These are phyloP conservation scores for Dendrobium officinale DNA, from an alignment of 106 monocot genomes.

Conservation along the genomic window DNA sequence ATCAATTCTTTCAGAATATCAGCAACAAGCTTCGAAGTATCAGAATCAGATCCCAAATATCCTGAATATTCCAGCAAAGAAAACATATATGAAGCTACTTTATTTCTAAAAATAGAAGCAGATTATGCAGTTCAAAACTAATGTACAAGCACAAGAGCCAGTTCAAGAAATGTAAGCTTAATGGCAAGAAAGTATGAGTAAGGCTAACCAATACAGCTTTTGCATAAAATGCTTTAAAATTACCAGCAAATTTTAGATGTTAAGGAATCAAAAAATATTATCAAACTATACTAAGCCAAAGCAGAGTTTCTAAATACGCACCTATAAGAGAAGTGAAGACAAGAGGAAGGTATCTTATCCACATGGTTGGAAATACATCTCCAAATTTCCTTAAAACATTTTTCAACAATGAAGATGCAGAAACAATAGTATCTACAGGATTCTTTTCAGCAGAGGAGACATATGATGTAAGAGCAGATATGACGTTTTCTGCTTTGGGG, in stretches of 20 bases:
- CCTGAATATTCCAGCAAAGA: conserved; percentile 35
- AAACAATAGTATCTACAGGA: conserved; percentile 51
- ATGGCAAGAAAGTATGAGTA: neutral
- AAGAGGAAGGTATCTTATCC: conserved; percentile 40
- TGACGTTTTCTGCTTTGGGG: conserved; percentile 37
- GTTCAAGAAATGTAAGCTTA: neutral
- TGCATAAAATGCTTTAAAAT: neutral
- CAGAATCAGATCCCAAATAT: conserved; percentile 32
- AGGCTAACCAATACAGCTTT: neutral
- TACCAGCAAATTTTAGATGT: neutral
- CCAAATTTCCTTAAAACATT: conserved; percentile 39
- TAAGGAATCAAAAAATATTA: neutral
- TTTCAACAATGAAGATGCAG: conserved; percentile 45
- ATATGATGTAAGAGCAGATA: conserved; percentile 42
- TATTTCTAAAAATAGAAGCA: neutral
- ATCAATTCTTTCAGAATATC: conserved; percentile 64
- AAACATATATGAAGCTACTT: conserved; percentile 4
- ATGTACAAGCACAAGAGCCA: neutral
- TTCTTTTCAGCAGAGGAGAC: conserved; percentile 42
- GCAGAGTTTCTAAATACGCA: conserved; percentile 21
- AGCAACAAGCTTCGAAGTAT: conserved; percentile 38
- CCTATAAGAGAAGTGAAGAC: conserved; percentile 63
- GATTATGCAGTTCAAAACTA: neutral
- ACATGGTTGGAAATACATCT: conserved; percentile 36
- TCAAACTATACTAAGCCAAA: neutral